phyloP scores from a whole-genome alignment of 108 stramenopile genomes.

The Mediolabrus comicus region DNA sequence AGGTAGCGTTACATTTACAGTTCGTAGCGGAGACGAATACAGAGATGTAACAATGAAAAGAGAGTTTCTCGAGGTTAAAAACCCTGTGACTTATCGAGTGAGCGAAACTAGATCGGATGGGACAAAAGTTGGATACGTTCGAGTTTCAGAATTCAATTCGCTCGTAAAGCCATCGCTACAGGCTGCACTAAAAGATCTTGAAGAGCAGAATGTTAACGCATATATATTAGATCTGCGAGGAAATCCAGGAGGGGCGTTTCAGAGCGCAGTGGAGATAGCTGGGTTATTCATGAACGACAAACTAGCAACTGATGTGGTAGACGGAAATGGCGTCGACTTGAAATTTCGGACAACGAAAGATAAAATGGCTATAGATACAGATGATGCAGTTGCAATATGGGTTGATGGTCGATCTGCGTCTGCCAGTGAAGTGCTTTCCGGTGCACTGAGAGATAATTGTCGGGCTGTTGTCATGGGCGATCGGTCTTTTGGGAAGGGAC shows the following conservation, averaged over 20 bases:
- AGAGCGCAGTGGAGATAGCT: constrained; percentile 92
- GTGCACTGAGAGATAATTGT: constrained; percentile 92
- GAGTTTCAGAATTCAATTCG: constrained; percentile 88
- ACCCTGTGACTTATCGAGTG: constrained; percentile 71
- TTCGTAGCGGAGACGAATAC: constrained; percentile 33
- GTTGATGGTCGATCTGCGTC: constrained; percentile 81
- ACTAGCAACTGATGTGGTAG: constrained; percentile 82
- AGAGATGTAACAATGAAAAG: constrained; percentile 64
- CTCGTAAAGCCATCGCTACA: constrained; percentile 69
- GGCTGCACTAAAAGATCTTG: constrained; percentile 72
- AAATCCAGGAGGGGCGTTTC: constrained; percentile 94
- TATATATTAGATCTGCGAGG: constrained; percentile 86
- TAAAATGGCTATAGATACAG: constrained; percentile 47
- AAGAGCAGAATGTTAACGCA: constrained; percentile 77
- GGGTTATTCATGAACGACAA: constrained; percentile 78
- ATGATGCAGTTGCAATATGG: constrained; percentile 73
- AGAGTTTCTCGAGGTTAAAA: constrained; percentile 54
- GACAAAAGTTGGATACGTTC: constrained; percentile 87
- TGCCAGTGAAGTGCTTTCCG: constrained; percentile 91
- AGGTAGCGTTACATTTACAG: constrained; percentile 61
- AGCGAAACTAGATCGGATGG: constrained; percentile 71
- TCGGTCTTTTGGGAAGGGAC: constrained; percentile 91
- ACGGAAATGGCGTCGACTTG: constrained; percentile 64
- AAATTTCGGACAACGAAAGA: constrained; percentile 69
- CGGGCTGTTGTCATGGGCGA: constrained; percentile 91